phyloP scores from a whole-genome alignment of 108 stramenopile genomes.

The Cyclotella distinguenda region DNA sequence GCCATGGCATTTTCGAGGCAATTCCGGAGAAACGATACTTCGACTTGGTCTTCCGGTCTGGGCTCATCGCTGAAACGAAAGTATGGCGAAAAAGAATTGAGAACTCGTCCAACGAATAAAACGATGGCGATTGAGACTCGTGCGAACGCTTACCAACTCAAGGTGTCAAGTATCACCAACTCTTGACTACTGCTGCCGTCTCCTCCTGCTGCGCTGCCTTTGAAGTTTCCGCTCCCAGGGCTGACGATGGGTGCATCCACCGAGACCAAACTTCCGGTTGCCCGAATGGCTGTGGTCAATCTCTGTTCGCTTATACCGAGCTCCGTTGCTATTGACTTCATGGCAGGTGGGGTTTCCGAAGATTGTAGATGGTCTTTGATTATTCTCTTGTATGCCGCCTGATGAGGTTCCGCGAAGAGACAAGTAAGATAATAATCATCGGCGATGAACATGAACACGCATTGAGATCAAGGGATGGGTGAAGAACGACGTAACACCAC shows the following conservation, averaged over 20 bases:
- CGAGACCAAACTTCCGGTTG: conserved; percentile 52
- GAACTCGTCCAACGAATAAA: not conserved
- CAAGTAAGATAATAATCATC: no score
- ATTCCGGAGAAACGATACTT: conserved; percentile 73
- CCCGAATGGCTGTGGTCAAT: conserved; percentile 57
- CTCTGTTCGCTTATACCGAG: conserved; percentile 52
- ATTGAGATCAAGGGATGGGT: no score
- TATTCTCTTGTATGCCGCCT: conserved; percentile 55
- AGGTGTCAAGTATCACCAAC: conserved; percentile 44
- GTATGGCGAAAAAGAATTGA: not conserved
- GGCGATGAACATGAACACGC: no score
- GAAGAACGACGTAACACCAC: no score
- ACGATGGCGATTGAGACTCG: not conserved
- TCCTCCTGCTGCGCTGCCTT: conserved; percentile 56
- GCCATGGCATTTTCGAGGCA: conserved; percentile 83
- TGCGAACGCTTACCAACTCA: conserved; percentile 19
- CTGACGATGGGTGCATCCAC: conserved; percentile 54
- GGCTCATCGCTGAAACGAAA: conserved; percentile 41
- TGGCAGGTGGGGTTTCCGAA: conserved; percentile 26
- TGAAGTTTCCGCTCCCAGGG: conserved; percentile 40
- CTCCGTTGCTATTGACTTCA: conserved; percentile 51
- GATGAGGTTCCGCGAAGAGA: no score
- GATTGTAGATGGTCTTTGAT: conserved; percentile 48
- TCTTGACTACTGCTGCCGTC: conserved; percentile 41
- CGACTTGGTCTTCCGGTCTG: conserved; percentile 68